Evolutionary conservation across 2,329 filamentous ascomycete genomes (phyloP).

Genomic region (Aspergillus melleus): DNA sequence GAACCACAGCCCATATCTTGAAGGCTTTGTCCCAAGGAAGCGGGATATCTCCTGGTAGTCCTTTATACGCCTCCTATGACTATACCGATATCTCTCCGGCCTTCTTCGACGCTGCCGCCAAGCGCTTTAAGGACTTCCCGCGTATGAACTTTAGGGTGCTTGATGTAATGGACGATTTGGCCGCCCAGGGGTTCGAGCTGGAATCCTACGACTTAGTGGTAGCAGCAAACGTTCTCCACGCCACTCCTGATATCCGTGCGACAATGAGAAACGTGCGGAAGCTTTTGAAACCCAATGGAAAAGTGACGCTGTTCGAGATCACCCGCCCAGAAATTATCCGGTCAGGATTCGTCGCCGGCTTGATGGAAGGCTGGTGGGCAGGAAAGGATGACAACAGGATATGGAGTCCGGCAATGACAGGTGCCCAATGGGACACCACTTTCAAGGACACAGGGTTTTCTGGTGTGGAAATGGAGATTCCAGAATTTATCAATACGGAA

Average conservation of each 20-base stretch:
- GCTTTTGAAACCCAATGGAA: neutral
- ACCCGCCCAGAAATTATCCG: neutral
- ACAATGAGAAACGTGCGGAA: neutral
- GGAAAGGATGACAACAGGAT: neutral
- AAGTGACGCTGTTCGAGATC: neutral
- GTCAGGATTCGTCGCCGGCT: neutral
- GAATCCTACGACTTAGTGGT: neutral
- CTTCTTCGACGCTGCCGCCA: neutral
- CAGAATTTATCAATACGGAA: neutral
- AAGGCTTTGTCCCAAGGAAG: neutral
- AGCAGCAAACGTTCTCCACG: neutral
- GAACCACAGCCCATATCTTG: neutral
- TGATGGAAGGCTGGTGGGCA: slow-evolving; percentile 2
- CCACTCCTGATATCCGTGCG: neutral
- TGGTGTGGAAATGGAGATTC: neutral
- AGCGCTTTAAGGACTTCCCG: neutral
- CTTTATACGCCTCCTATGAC: neutral
- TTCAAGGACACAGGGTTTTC: neutral
- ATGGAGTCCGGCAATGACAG: neutral
- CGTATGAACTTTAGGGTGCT: neutral
- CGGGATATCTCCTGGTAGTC: neutral
- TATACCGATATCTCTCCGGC: slow-evolving; percentile 1
- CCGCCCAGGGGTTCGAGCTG: neutral
- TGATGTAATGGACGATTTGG: neutral
- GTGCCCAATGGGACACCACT: neutral